Conservation (phyloP, 2,329 filamentous ascomycete genomes). For the Bipolaris oryzae region DNA sequence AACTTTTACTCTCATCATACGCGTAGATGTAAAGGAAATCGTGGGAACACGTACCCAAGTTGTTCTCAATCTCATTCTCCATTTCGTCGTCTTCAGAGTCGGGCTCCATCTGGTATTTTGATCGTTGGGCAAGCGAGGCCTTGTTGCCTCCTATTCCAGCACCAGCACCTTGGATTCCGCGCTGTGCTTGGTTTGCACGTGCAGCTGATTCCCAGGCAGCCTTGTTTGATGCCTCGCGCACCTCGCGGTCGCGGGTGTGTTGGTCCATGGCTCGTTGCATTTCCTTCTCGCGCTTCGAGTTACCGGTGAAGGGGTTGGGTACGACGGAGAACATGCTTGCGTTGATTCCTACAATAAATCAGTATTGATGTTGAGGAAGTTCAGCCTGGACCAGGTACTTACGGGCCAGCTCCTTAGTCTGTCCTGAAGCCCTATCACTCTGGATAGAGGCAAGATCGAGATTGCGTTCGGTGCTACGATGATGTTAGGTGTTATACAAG, state of each 20-base stretch:
- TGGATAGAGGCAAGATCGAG: conserved; percentile 80
- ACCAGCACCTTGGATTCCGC: conserved; percentile 21
- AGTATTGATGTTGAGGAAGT: background rate
- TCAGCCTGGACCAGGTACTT: background rate
- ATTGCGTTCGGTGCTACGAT: conserved; percentile 65
- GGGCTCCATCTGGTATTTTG: conserved; percentile 45
- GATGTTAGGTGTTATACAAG: conserved; percentile 38
- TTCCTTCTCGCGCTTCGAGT: conserved; percentile 63
- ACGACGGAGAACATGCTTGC: conserved; percentile 89
- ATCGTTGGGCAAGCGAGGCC: conserved; percentile 40
- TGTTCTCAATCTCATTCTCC: conserved; percentile 56
- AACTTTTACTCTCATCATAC: no score
- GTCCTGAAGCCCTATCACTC: conserved; percentile 78
- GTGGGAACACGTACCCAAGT: conserved; percentile 50
- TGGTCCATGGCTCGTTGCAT: conserved; percentile 67
- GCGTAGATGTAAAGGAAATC: background rate
- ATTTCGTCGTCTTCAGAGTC: conserved; percentile 65
- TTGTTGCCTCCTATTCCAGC: conserved; percentile 16
- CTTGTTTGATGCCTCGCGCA: conserved; percentile 61
- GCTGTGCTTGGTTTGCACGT: conserved; percentile 32
- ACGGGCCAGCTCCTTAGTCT: conserved; percentile 79
- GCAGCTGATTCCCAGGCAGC: conserved; percentile 53
- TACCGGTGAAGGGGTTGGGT: conserved; percentile 63
- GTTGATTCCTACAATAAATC: conserved; percentile 62
- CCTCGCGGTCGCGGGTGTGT: conserved; percentile 62